Conservation (phyloP, 2,329 filamentous ascomycete genomes). For the Stenocarpella maydis region DNA sequence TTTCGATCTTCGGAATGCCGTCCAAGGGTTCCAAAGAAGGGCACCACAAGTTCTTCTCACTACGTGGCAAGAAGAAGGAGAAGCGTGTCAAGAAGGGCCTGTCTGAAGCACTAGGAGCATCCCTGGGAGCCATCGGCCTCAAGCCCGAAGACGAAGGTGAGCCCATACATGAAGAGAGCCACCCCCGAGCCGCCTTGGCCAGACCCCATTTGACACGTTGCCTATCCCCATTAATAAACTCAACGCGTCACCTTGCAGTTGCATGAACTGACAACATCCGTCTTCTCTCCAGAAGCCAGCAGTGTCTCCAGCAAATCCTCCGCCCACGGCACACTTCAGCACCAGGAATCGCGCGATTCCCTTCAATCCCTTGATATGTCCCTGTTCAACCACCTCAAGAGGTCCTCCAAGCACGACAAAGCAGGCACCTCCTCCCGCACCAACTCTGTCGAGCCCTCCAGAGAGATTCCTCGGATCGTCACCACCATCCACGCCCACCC, state of each 20-base stretch:
- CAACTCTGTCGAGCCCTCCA: constrained; percentile 31
- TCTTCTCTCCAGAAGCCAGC: constrained; percentile 31
- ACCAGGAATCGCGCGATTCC: constrained; percentile 34
- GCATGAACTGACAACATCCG: constrained; percentile 31
- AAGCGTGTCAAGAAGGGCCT: constrained; percentile 35
- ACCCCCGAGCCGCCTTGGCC: background rate
- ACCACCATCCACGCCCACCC: constrained; percentile 36
- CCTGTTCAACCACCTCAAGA: constrained; percentile 35
- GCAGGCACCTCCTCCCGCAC: constrained; percentile 32
- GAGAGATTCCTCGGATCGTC: constrained; percentile 33
- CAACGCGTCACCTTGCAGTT: constrained; percentile 28
- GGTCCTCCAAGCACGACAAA: constrained; percentile 32
- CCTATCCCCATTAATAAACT: constrained; percentile 34
- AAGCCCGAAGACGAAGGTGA: constrained; percentile 35
- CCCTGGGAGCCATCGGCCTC: constrained; percentile 34
- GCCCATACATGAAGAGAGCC: constrained; percentile 1
- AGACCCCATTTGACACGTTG: constrained; percentile 32
- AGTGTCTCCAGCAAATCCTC: constrained; percentile 35
- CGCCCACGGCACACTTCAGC: constrained; percentile 32
- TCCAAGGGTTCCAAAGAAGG: constrained; percentile 33
- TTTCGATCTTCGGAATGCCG: constrained; percentile 33
- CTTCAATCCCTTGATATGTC: constrained; percentile 36
- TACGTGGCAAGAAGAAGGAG: constrained; percentile 36
- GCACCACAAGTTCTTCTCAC: constrained; percentile 36
- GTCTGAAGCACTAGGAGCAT: constrained; percentile 33